phyloP scores from a whole-genome alignment of 164 flowering plant species.

The Liquidambar formosana region DNA sequence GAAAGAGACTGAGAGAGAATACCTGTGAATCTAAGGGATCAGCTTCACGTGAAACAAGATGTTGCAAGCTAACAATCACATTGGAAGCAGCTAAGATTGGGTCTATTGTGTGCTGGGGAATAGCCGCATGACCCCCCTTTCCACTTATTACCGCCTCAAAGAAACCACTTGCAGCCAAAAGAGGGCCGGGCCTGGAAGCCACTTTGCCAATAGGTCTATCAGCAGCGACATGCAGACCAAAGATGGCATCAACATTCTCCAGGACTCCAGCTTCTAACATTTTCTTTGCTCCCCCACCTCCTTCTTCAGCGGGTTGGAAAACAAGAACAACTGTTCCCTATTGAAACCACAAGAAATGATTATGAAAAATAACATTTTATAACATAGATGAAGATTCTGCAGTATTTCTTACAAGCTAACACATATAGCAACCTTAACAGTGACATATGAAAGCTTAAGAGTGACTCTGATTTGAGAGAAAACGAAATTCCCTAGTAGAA shows the following conservation, averaged over 20 bases:
- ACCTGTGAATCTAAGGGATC: slow-evolving; percentile 64
- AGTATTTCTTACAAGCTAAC: background rate
- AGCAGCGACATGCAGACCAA: slow-evolving; percentile 38
- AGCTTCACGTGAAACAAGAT: slow-evolving; percentile 52
- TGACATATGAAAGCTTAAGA: background rate
- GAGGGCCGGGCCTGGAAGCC: slow-evolving; percentile 42
- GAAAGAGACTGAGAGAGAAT: too few species aligned
- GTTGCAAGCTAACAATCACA: slow-evolving; percentile 45
- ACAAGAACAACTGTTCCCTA: slow-evolving; percentile 55
- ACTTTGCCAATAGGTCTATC: slow-evolving; percentile 29
- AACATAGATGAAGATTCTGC: background rate
- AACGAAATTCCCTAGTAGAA: background rate
- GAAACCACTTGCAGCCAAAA: slow-evolving; percentile 45
- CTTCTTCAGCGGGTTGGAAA: slow-evolving; percentile 62
- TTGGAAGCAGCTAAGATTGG: slow-evolving; percentile 54
- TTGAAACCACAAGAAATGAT: slow-evolving; percentile 1
- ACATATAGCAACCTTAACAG: background rate
- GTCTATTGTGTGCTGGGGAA: slow-evolving; percentile 52
- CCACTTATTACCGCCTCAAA: slow-evolving; percentile 53
- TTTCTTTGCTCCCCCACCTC: slow-evolving; percentile 48
- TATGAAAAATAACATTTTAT: background rate
- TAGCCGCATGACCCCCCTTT: slow-evolving; percentile 59
- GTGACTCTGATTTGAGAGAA: background rate
- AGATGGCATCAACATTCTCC: slow-evolving; percentile 44
- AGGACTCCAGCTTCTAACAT: slow-evolving; percentile 43